phyloP scores from a whole-genome alignment of 805 yeast species.

The Lipomyces starkeyi region DNA sequence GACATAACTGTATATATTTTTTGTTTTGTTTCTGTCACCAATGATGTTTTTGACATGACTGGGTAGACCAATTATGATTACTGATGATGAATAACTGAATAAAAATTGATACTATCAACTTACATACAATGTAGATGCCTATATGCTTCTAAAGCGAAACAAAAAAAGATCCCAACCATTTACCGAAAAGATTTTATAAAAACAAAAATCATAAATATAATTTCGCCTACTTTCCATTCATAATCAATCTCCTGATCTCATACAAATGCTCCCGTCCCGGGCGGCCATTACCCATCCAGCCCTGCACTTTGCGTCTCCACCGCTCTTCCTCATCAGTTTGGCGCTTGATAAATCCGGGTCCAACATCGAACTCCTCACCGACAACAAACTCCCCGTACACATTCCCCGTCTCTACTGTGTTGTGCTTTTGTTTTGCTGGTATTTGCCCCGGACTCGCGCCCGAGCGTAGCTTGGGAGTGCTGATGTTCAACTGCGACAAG shows the following conservation, averaged over 20 bases:
- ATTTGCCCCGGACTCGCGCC: not conserved
- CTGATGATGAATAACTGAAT: not conserved
- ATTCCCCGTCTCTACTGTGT: not conserved
- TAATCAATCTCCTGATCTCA: slow-evolving; percentile 47
- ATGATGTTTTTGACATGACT: not conserved
- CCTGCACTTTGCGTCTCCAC: slow-evolving; percentile 45
- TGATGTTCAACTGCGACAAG: not conserved
- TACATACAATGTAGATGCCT: not conserved
- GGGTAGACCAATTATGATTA: not conserved
- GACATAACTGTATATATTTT: no score
- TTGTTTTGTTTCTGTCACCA: not conserved
- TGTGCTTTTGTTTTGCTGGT: not conserved
- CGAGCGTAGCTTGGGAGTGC: slow-evolving; percentile 2
- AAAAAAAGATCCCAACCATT: not conserved
- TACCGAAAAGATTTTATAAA: not conserved
- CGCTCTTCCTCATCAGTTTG: slow-evolving; percentile 47
- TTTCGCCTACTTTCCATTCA: slow-evolving; percentile 31
- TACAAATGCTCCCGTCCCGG: slow-evolving; percentile 42
- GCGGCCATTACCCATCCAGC: slow-evolving; percentile 42
- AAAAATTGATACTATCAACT: not conserved
- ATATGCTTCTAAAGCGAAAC: not conserved
- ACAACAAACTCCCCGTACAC: slow-evolving; percentile 40
- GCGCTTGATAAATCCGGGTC: slow-evolving; percentile 39
- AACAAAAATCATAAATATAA: not conserved
- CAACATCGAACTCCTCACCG: slow-evolving; percentile 46